These are phyloP conservation scores for Colletotrichum agaves DNA, from an alignment of 2,329 filamentous ascomycete species.

Conservation along the genomic window DNA sequence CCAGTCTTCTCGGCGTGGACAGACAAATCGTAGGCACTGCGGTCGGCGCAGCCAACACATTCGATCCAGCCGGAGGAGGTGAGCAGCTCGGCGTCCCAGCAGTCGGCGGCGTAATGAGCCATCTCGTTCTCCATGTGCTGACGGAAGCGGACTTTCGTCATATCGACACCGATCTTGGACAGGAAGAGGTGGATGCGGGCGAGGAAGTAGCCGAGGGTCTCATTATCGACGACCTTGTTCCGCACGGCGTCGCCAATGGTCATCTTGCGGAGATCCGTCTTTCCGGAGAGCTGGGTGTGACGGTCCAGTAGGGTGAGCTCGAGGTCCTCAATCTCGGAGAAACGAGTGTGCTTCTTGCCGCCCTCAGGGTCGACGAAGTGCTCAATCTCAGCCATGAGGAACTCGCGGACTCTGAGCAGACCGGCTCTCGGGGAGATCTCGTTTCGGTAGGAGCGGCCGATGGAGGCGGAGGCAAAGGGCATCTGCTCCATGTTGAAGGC, in stretches of 20 bases:
- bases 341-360: slow-evolving; percentile 93
- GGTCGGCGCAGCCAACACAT: slow-evolving; percentile 95
- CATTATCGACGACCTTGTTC: slow-evolving; percentile 88
- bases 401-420: slow-evolving; percentile 93
- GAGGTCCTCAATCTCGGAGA: slow-evolving; percentile 84
- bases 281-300: slow-evolving; percentile 85
- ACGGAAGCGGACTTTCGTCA: slow-evolving; percentile 90
- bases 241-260: slow-evolving; percentile 88
- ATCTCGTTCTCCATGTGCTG: slow-evolving; percentile 88
- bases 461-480: slow-evolving; percentile 96
- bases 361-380: slow-evolving; percentile 96
- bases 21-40: slow-evolving; percentile 92
- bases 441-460: slow-evolving; percentile 98
- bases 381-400: slow-evolving; percentile 99
- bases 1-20: slow-evolving; percentile 96
- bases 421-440: slow-evolving; percentile 95
- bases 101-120: slow-evolving; percentile 95
- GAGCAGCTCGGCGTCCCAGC: slow-evolving; percentile 95
- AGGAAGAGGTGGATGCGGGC: slow-evolving; percentile 94
- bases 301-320: slow-evolving; percentile 88
- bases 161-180: slow-evolving; percentile 86
- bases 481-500: slow-evolving; percentile 96
- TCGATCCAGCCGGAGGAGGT: slow-evolving; percentile 98
- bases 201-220: slow-evolving; percentile 97
- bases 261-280: slow-evolving; percentile 78